Percentiles rank a stretch among this genome's conserved stretches.
These are phyloP conservation scores for Leishmania amazonensis DNA, from an alignment of 208 protist species.

Conservation along the genomic window DNA sequence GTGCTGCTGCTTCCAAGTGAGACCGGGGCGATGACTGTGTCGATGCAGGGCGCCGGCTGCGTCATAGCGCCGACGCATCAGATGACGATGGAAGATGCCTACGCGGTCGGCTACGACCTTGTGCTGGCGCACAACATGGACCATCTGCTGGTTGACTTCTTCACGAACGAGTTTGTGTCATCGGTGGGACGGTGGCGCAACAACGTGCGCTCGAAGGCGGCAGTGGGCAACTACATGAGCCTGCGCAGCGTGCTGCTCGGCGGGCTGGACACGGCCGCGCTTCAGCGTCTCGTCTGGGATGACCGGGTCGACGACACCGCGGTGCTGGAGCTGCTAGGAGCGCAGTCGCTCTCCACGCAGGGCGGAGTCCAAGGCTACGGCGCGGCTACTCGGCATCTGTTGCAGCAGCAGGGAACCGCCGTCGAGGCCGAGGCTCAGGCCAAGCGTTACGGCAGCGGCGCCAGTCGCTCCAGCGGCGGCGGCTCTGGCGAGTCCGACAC, in stretches of 20 bases:
- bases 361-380: conserved; percentile 40
- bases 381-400: conserved; percentile 28
- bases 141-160: conserved; percentile 75
- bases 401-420: conserved; percentile 7
- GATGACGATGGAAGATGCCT: conserved; percentile 58
- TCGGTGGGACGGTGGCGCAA: conserved; percentile 75
- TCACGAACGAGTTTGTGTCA: conserved; percentile 71
- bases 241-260: conserved; percentile 67
- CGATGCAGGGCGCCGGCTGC: conserved; percentile 54
- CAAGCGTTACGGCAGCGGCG: neutral
- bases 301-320: conserved; percentile 51
- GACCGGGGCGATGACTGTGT: conserved; percentile 1
- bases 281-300: conserved; percentile 54
- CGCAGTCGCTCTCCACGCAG: conserved; percentile 38
- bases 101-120: conserved; percentile 79
- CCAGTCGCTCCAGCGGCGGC: neutral
- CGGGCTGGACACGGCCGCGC: conserved; percentile 41
- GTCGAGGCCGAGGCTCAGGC: neutral
- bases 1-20: conserved; percentile 59
- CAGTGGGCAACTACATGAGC: conserved; percentile 80
- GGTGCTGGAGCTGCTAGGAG: conserved; percentile 48
- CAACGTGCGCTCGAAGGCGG: conserved; percentile 70
- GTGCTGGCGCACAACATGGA: conserved; percentile 79
- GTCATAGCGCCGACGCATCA: conserved; percentile 54
- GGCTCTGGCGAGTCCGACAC: neutral